Conservation (phyloP, 805 yeast genomes). For the Spencermartinsiella europaea region DNA sequence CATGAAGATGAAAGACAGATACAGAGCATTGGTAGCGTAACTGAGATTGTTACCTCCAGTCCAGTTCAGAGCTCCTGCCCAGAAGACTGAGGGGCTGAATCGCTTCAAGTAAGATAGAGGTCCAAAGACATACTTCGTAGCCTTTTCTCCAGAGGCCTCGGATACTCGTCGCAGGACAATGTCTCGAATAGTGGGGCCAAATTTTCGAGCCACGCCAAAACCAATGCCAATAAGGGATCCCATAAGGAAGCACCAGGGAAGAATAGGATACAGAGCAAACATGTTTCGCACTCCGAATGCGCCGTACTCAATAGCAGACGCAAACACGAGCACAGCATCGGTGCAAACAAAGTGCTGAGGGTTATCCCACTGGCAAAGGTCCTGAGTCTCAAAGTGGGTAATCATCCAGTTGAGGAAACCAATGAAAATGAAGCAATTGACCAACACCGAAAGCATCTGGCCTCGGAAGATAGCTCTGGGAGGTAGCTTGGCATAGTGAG, state of each 20-base stretch:
- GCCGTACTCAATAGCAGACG: constrained; percentile 33
- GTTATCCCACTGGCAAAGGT: constrained; percentile 39
- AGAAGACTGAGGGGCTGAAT: constrained; percentile 42
- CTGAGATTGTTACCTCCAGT: constrained; percentile 40
- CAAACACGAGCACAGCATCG: constrained; percentile 41
- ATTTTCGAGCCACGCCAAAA: constrained; percentile 24
- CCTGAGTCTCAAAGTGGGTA: constrained; percentile 25
- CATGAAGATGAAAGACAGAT: constrained; percentile 41
- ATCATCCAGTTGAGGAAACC: constrained; percentile 33
- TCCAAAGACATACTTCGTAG: constrained; percentile 16
- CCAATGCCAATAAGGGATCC: constrained; percentile 36
- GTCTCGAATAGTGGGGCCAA: constrained; percentile 2
- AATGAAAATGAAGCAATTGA: constrained; percentile 28
- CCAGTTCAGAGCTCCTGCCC: constrained; percentile 39
- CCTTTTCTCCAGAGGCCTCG: constrained; percentile 23
- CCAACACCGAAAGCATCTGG: constrained; percentile 40
- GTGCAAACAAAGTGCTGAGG: constrained; percentile 32
- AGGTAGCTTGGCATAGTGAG: constrained; percentile 38
- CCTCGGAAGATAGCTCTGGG: constrained; percentile 39
- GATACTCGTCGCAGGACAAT: background rate
- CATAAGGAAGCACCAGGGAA: constrained; percentile 57
- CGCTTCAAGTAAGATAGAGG: constrained; percentile 15
- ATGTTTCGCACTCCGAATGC: constrained; percentile 9
- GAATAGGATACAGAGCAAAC: constrained; percentile 37
- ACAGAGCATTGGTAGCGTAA: constrained; percentile 39